A percentile compares a stretch with the other conserved stretches of the same genome.
Evolutionary conservation across 2,329 filamentous ascomycete species (phyloP).

Genomic region (Lasiodiplodia sp.): DNA sequence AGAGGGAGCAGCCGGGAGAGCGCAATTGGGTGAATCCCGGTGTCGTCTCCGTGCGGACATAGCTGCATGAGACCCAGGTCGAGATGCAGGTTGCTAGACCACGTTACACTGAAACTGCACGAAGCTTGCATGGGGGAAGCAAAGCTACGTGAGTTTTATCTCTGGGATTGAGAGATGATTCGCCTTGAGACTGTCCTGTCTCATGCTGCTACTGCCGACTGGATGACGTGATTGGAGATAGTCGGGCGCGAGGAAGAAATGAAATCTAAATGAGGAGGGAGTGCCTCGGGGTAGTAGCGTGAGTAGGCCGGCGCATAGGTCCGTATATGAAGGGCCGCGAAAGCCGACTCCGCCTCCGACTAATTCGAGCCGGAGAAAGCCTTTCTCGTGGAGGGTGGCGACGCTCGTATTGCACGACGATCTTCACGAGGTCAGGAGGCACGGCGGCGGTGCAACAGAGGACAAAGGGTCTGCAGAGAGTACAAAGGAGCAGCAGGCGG

Average conservation of each 20-base stretch:
- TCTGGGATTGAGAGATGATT: background rate
- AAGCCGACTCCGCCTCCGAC: background rate
- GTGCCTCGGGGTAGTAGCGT: background rate
- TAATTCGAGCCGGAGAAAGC: background rate
- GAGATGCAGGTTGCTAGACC: background rate
- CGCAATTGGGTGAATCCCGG: background rate
- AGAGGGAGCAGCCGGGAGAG: background rate
- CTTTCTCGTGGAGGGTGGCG: background rate
- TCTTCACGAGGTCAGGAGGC: slow-evolving; percentile 10
- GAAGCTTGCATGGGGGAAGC: background rate
- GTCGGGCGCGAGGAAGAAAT: background rate
- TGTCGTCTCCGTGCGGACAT: background rate
- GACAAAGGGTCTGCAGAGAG: slow-evolving; percentile 1
- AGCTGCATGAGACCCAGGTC: background rate
- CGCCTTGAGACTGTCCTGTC: background rate
- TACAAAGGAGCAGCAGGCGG: background rate
- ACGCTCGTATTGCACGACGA: slow-evolving; percentile 5
- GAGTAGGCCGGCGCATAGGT: background rate
- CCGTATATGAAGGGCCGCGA: background rate
- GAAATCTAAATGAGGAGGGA: background rate
- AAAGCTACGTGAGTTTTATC: background rate
- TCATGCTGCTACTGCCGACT: background rate
- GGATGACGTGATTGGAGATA: background rate
- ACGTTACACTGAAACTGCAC: background rate
- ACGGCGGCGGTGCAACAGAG: background rate